These are phyloP conservation scores for Amanita pallidorosea DNA, from an alignment of 768 basidiomycete species.

Conservation along the genomic window DNA sequence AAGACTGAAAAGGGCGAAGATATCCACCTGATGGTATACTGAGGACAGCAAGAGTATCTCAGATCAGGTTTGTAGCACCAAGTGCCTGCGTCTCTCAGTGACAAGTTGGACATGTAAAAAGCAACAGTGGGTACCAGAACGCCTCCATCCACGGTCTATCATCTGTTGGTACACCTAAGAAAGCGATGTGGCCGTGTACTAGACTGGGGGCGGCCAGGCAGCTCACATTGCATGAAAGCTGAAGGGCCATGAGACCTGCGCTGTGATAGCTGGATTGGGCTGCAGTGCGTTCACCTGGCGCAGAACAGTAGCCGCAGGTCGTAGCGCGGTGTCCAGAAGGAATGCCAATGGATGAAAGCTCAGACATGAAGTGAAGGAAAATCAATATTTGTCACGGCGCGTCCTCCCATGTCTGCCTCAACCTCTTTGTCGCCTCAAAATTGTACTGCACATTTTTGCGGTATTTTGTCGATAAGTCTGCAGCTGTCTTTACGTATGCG, in stretches of 20 bases:
- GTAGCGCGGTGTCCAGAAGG: conserved; percentile 24
- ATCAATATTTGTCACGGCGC: neutral
- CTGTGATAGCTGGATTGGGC: conserved; percentile 31
- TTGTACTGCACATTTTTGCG: conserved; percentile 91
- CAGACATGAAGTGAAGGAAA: conserved; percentile 3
- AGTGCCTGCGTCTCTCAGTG: conserved; percentile 21
- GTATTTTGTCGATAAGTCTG: conserved; percentile 80
- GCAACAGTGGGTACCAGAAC: conserved; percentile 39
- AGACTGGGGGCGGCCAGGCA: neutral
- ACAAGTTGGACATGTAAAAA: neutral
- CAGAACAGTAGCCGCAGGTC: conserved; percentile 61
- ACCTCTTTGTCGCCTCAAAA: conserved; percentile 49
- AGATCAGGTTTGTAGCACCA: conserved; percentile 89
- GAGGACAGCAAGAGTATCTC: conserved; percentile 77
- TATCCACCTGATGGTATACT: conserved; percentile 83
- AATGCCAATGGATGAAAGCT: conserved; percentile 21
- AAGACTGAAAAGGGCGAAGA: conserved; percentile 4
- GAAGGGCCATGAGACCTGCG: conserved; percentile 37
- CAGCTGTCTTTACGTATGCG: conserved; percentile 64
- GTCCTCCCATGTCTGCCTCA: neutral
- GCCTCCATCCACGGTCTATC: conserved; percentile 80
- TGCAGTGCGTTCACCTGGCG: conserved; percentile 36
- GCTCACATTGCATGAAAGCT: conserved; percentile 44
- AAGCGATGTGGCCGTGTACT: neutral
- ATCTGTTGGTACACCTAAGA: conserved; percentile 66